phyloP scores from a whole-genome alignment of 1,139 yeast genomes.

The Nakaseomyces sp. region DNA sequence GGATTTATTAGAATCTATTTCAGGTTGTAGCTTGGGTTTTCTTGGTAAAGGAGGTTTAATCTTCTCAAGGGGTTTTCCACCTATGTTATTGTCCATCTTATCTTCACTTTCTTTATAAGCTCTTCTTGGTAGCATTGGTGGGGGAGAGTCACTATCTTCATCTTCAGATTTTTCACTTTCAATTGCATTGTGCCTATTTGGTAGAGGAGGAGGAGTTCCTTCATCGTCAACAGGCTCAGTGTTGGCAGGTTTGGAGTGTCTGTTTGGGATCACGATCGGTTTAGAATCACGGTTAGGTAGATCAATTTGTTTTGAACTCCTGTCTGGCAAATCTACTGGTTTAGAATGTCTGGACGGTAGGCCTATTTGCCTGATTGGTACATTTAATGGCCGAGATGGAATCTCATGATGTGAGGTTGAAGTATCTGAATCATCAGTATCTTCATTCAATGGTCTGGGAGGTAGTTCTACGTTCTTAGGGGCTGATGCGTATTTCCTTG shows the following conservation, averaged over 20 bases:
- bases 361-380: no score
- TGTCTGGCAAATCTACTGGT: neutral
- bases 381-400: no score
- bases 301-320: neutral
- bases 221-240: neutral
- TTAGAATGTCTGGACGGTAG: neutral
- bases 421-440: no score
- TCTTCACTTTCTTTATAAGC: neutral
- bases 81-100: no score
- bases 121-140: conserved; percentile 1
- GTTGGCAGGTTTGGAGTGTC: conserved; percentile 1
- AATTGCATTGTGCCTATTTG: neutral
- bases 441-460: neutral
- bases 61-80: neutral
- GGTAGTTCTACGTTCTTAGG: no score
- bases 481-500: no score
- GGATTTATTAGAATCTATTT: neutral
- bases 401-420: no score
- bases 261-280: neutral
- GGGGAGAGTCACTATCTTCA: neutral
- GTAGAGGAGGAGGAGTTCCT: conserved; percentile 1
- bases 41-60: conserved; percentile 2
- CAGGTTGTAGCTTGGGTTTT: neutral
- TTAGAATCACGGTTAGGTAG: neutral
- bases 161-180: neutral